Evolutionary conservation across 495 filamentous ascomycete species (phyloP).

Genomic region (Eremomyces bilateralis): DNA sequence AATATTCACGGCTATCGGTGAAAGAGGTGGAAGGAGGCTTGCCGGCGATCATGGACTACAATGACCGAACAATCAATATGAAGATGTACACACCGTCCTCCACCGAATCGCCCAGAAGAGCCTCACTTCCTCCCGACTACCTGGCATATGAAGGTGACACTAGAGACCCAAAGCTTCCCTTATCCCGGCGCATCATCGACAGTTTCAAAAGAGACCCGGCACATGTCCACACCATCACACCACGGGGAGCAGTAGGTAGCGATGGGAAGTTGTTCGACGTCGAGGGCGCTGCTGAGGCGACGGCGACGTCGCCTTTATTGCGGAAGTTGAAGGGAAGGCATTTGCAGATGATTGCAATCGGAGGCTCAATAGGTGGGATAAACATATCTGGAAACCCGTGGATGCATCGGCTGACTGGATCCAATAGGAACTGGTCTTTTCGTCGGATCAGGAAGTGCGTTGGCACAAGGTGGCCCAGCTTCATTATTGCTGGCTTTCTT

Average conservation of each 20-base stretch:
- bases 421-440: constrained; percentile 79
- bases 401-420: too few relatives aligned
- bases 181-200: constrained; percentile 31
- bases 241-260: constrained; percentile 27
- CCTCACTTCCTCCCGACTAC: too few relatives aligned
- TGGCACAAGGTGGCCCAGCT: constrained; percentile 64
- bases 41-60: too few relatives aligned
- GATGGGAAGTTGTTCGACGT: constrained; percentile 52
- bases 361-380: constrained; percentile 66
- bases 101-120: too few relatives aligned
- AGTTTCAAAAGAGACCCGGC: constrained; percentile 70
- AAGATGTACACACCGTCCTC: too few relatives aligned
- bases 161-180: neutral
- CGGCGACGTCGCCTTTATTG: constrained; percentile 55
- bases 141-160: too few relatives aligned
- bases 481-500: constrained; percentile 62
- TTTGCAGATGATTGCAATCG: constrained; percentile 93
- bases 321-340: constrained; percentile 64
- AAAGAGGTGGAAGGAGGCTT: too few relatives aligned
- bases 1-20: too few relatives aligned
- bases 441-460: constrained; percentile 62
- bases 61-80: too few relatives aligned
- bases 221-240: constrained; percentile 36
- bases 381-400: neutral
- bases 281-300: constrained; percentile 48